Base-by-base conservation (phyloP, 78 protist genomes). In the Speleostelium caveatum region DNA sequence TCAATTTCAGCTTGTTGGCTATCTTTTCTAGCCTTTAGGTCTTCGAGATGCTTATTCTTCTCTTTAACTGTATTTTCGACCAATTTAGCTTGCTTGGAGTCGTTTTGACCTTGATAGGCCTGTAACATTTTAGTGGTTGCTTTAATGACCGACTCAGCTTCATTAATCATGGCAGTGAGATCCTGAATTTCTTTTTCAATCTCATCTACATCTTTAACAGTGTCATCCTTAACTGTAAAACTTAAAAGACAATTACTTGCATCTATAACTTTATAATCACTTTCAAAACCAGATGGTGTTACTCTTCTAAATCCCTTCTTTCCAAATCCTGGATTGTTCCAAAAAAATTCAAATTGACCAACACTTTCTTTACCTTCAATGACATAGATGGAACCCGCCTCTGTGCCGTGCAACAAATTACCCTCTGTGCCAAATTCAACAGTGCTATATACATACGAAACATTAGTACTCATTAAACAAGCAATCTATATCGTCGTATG, bases 311-410 rank as follows among this genome's bases (percentile, higher is more conserved):
- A 83, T 39, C 73, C 78, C 30, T 53, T 67, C 30, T 49, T 69
- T 36, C 90, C 90, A 83, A 83, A 83, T 0, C 16, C 30, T 56
- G 90, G 90, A 22, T 69, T 83, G 32, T 83, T 69, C 90, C 90
- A 83, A 59, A 59, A 69, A 60, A 83, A 83, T 42, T 83, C 90
- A 69, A 83, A 83, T 45, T 28, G 24, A 26, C 76, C 80, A 10
- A 56, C 71, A 16, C 30, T 21, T 2, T 58, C 80, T 14, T n/a
- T 36, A 21, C 78, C 78, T 7, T 83, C 90, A 6, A 83, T 26
- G 0, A 26, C 49, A 69, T 83, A 83, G 53, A 83, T 83, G 10
- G 73, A 59, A 28, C 79, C 90, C 39, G 90, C 90, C 36, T 83
- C 90, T 38, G 90, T 83, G n/a, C 90, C 35, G 14, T 75, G 75